Evolutionary conservation across 768 basidiomycete species (phyloP), one percentile per base, ranked within the genome.

Genomic region (Amanita muscaria): DNA sequence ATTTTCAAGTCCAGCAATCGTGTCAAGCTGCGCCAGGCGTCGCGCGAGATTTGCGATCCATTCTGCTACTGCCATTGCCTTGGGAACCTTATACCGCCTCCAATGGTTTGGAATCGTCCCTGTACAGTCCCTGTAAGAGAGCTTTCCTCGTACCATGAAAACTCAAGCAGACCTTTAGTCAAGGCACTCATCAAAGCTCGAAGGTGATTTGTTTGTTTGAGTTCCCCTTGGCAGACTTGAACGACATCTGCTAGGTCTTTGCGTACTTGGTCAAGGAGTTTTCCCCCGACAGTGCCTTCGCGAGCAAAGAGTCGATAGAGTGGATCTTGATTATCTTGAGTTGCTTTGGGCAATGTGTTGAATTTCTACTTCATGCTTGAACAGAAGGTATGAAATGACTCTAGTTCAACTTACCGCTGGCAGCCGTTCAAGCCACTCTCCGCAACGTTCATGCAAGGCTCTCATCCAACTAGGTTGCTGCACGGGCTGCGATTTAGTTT

Each of bases 401-500:
- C 36, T 27, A 15, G 40, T 9, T 21, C 14, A 31, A 59, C 80
- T 55, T 56, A 91, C 92, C 33, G 72, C 62, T 29, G 93, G 94
- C 3, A 98, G 61, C 41, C 77, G 71, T 3, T 64, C 65, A 40
- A 92, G 72, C 90, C 92, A 94, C 58, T 88, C 87, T 31, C 76
- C 71, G 58, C 90, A 88, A 31, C 88, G 80, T 43, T 86, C 83
- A 40, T 83, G 70, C 31, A 97, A 68, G 15, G 76, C 71, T 24
- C 86, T 77, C 94, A 98, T 98, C 94, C 94, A 99, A 1, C 84
- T 87, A 16, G 94, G 93, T 57, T 88, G 86, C 44, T 85, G 79
- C 2, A 80, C 74, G 1, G 77, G 64, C 51, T 80, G 76, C 15
- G 76, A 69, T 57, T 83, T 84, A 16, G 77, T 65, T 18, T 79